phyloP scores from a whole-genome alignment of 2,329 filamentous ascomycete genomes.

The Coniochaeta prunicola region DNA sequence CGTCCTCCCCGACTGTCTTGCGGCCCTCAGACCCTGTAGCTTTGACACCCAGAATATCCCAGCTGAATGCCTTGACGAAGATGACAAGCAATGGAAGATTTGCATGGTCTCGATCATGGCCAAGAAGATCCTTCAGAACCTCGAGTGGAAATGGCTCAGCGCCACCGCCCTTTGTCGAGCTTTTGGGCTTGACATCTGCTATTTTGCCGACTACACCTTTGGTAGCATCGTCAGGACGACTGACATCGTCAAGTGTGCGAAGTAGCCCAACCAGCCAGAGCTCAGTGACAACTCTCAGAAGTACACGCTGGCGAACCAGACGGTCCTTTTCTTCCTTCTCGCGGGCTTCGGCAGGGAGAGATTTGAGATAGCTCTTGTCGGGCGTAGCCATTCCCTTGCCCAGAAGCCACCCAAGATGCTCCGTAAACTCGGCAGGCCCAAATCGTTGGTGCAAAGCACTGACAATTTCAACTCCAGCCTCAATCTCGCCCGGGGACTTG shows the following conservation, averaged over 20 bases:
- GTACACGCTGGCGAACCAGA: constrained; percentile 72
- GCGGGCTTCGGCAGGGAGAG: constrained; percentile 68
- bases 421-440: constrained; percentile 82
- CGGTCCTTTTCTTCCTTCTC: constrained; percentile 97
- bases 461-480: constrained; percentile 85
- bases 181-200: constrained; percentile 49
- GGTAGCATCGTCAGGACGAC: constrained; percentile 54
- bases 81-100: constrained; percentile 89
- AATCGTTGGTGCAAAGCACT: constrained; percentile 96
- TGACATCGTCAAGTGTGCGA: constrained; percentile 66
- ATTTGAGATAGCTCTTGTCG: constrained; percentile 77
- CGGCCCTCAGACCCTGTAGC: constrained; percentile 66
- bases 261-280: constrained; percentile 90
- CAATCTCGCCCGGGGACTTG: constrained; percentile 85
- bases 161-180: constrained; percentile 54
- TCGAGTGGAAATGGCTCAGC: constrained; percentile 93
- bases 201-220: constrained; percentile 57
- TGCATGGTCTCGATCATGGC: constrained; percentile 84
- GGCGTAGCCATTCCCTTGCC: constrained; percentile 87
- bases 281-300: constrained; percentile 87
- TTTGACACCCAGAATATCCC: constrained; percentile 86
- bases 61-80: constrained; percentile 93
- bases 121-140: constrained; percentile 93
- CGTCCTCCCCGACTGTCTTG: constrained; percentile 77
- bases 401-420: constrained; percentile 85